Evolutionary conservation across 805 yeast species (phyloP).

Genomic region (Lachancea waltii): DNA sequence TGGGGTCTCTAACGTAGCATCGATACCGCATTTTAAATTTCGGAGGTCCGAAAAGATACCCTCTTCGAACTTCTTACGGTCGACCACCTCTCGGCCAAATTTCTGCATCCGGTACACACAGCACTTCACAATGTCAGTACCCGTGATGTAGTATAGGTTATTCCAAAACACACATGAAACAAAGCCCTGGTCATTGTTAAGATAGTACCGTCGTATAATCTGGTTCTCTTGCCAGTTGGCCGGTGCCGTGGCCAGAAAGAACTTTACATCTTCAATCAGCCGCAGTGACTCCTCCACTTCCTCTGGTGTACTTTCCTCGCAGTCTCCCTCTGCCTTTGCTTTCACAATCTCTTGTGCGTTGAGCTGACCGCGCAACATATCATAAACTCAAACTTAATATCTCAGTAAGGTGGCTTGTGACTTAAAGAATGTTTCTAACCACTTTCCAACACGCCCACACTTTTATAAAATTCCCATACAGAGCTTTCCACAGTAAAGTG

Average conservation of each 20-base stretch:
- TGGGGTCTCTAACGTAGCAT: slow-evolving; percentile 84
- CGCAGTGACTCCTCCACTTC: slow-evolving; percentile 48
- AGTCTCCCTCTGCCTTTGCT: slow-evolving; percentile 7
- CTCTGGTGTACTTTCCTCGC: slow-evolving; percentile 12
- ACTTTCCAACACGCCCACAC: slow-evolving; percentile 12
- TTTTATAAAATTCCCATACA: slow-evolving; percentile 7
- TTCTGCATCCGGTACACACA: slow-evolving; percentile 82
- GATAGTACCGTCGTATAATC: slow-evolving; percentile 74
- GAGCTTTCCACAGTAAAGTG: background rate
- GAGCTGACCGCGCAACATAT: slow-evolving; percentile 3
- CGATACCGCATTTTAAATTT: slow-evolving; percentile 75
- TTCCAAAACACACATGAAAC: slow-evolving; percentile 93
- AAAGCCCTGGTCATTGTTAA: slow-evolving; percentile 85
- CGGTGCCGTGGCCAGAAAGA: slow-evolving; percentile 88
- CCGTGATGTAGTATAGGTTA: slow-evolving; percentile 81
- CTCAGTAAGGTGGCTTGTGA: too few species aligned
- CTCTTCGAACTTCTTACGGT: slow-evolving; percentile 92
- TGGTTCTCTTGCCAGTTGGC: slow-evolving; percentile 89
- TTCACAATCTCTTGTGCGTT: slow-evolving; percentile 3
- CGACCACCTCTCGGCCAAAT: slow-evolving; percentile 78
- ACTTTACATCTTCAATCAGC: slow-evolving; percentile 70
- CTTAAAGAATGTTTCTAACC: slow-evolving; percentile 14
- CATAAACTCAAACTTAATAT: background rate
- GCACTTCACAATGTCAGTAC: slow-evolving; percentile 93
- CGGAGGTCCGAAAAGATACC: slow-evolving; percentile 91